Evolutionary conservation across 371 early-diverging fungal species (phyloP).

Genomic region (Haplosporangium sp.): DNA sequence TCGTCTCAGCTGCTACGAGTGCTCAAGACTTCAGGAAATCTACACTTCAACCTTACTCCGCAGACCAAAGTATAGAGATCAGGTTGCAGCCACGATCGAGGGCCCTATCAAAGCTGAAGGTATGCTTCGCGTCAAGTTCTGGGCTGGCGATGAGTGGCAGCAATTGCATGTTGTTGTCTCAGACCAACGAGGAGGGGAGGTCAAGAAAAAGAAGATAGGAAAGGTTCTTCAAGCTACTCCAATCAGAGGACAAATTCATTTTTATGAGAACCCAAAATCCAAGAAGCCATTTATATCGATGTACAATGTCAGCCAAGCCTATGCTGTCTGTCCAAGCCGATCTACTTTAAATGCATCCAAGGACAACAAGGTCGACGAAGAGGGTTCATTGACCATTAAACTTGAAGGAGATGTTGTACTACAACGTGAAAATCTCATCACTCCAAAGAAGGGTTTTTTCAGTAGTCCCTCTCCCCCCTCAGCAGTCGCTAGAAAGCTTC

Average conservation of each 20-base stretch:
- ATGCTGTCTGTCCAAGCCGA: constrained; percentile 76
- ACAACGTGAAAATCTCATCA: constrained; percentile 43
- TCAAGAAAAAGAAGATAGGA: constrained; percentile 66
- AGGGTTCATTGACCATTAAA: constrained; percentile 56
- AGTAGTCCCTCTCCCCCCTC: constrained; percentile 39
- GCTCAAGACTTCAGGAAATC: constrained; percentile 75
- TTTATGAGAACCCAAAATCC: constrained; percentile 68
- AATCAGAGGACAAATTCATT: constrained; percentile 62
- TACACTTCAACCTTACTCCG: constrained; percentile 74
- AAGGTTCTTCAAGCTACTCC: constrained; percentile 61
- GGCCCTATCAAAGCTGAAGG: constrained; percentile 60
- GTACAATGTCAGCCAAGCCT: constrained; percentile 69
- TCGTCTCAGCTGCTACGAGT: constrained; percentile 82
- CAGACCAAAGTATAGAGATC: constrained; percentile 56
- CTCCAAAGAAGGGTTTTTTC: constrained; percentile 39
- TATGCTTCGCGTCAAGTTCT: constrained; percentile 59
- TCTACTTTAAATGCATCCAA: constrained; percentile 42
- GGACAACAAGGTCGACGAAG: constrained; percentile 49
- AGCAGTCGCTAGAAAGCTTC: constrained; percentile 28
- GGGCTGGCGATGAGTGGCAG: constrained; percentile 64
- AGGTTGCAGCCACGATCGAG: constrained; percentile 43
- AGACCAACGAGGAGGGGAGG: constrained; percentile 59
- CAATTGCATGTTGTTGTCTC: constrained; percentile 71
- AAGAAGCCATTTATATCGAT: constrained; percentile 65
- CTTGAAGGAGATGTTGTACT: constrained; percentile 55